Evolutionary conservation across 176 grass and related monocot species (phyloP).

Genomic region (Triticum timopheevii): DNA sequence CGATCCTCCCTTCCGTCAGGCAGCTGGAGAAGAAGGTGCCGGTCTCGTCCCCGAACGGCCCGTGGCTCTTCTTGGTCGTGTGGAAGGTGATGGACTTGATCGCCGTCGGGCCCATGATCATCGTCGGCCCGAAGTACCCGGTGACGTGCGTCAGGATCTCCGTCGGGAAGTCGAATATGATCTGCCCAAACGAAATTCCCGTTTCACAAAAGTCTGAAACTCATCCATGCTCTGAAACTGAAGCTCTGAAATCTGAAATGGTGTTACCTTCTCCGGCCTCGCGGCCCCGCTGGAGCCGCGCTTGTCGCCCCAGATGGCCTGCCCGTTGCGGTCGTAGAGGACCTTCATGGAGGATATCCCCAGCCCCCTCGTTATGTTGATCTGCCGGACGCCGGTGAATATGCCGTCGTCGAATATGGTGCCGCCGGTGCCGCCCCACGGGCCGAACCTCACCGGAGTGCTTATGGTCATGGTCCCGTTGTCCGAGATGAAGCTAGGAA

Average conservation of each 20-base stretch:
- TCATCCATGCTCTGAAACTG: neutral
- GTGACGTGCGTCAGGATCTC: conserved; percentile 92
- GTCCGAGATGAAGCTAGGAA: conserved; percentile 60
- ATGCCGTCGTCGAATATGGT: conserved; percentile 97
- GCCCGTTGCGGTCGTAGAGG: conserved; percentile 84
- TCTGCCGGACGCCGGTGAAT: conserved; percentile 71
- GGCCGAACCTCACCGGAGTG: conserved; percentile 69
- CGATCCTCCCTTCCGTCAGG: conserved; percentile 63
- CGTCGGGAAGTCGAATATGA: conserved; percentile 75
- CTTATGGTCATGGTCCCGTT: conserved; percentile 46
- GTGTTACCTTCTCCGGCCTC: conserved; percentile 64
- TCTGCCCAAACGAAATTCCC: conserved; percentile 30
- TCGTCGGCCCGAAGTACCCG: conserved; percentile 66
- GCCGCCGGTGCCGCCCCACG: conserved; percentile 85
- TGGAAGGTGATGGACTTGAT: conserved; percentile 84
- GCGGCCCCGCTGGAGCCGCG: conserved; percentile 60
- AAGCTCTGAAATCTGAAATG: neutral
- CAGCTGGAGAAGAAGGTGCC: conserved; percentile 86
- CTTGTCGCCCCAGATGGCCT: conserved; percentile 85
- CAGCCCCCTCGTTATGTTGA: conserved; percentile 58
- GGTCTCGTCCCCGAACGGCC: conserved; percentile 77
- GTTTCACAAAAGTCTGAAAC: neutral
- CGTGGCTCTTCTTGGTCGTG: conserved; percentile 77
- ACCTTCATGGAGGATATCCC: conserved; percentile 80
- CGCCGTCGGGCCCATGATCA: conserved; percentile 80